Evolutionary conservation across 2,329 filamentous ascomycete species (phyloP), one percentile per base, ranked within the genome.

Genomic region (Nemania serpens): DNA sequence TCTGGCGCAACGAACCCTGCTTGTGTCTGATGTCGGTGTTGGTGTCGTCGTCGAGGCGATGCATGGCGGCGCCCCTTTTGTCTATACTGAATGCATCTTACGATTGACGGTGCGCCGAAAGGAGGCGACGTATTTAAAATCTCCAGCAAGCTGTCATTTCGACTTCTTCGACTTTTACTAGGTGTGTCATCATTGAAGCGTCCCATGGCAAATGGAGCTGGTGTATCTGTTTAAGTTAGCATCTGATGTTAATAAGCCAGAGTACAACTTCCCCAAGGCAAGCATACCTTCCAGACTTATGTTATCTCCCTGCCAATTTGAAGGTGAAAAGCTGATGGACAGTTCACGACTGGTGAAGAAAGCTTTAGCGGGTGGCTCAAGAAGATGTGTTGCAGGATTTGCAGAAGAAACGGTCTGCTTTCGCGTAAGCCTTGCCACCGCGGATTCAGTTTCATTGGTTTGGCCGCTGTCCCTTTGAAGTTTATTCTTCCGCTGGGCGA

Each of bases 401-500:
- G 11, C 47, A 15, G 65, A 62, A n/a, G 50, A 39, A 33, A 39
- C 29, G n/a, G 60, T 68, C 34, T 54, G 48, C 3, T 61, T 59
- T 5, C 64, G 63, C 15, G 62, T 57, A 17, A 66, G 48, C 51
- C 68, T 63, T 20, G 41, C 53, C 11, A 17, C 22, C 1, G 63
- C 37, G 2, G 65, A 29, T 11, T 68, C 67, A 0, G 69, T 72
- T 50, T 73, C 69, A 9, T 72, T 66, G 1, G 59, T 68, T 18
- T 67, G 61, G 0, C 70, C 69, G 20, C 62, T 70, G 12, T 69
- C 63, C 17, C 72, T 64, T 55, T 70, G 65, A n/a, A 20, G 4
- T 36, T 66, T 72, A n/a, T 71, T 60, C 34, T 63, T 60, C 2
- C 55, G 18, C 43, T 67, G 70, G 4, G 71, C 71, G 12, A 67